Percentiles rank a stretch among this genome's conserved stretches.
Evolutionary conservation across 2,329 filamentous ascomycete species (phyloP).

Genomic region (Monosporascus cannonballus): DNA sequence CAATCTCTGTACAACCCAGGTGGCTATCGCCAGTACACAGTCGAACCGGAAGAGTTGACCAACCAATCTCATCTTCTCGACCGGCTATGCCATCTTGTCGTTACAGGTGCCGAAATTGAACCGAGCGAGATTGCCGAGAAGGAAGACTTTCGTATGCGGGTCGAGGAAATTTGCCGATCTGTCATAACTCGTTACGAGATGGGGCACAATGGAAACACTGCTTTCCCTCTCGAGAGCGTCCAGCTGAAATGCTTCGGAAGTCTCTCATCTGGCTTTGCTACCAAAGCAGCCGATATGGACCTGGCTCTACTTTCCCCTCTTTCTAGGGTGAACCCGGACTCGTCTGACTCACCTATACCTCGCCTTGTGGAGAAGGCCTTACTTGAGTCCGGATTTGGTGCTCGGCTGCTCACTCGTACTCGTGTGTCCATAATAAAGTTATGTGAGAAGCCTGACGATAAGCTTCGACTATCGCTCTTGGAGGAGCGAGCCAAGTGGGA

Average conservation of each 20-base stretch:
- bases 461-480: constrained; percentile 54
- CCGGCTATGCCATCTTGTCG: constrained; percentile 38
- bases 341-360: constrained; percentile 57
- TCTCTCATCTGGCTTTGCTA: constrained; percentile 77
- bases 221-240: constrained; percentile 52
- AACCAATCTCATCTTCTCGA: constrained; percentile 45
- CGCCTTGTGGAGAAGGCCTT: constrained; percentile 70
- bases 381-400: constrained; percentile 66
- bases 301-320: constrained; percentile 66
- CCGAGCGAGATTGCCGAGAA: constrained; percentile 61
- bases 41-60: constrained; percentile 39
- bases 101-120: constrained; percentile 58
- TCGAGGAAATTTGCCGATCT: constrained; percentile 60
- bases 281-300: constrained; percentile 86
- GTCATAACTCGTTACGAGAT: constrained; percentile 49
- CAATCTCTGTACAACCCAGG: constrained; percentile 25
- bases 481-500: constrained; percentile 70
- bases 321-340: constrained; percentile 48
- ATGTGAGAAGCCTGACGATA: constrained; percentile 61
- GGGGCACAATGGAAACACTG: constrained; percentile 27
- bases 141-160: constrained; percentile 58
- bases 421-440: constrained; percentile 85
- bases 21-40: constrained; percentile 20
- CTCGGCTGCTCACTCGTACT: constrained; percentile 69
- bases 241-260: constrained; percentile 76